Evolutionary conservation across 83 land plant species (phyloP), one percentile per base, ranked within the genome.

Genomic region (Diphasiastrum complanatum): DNA sequence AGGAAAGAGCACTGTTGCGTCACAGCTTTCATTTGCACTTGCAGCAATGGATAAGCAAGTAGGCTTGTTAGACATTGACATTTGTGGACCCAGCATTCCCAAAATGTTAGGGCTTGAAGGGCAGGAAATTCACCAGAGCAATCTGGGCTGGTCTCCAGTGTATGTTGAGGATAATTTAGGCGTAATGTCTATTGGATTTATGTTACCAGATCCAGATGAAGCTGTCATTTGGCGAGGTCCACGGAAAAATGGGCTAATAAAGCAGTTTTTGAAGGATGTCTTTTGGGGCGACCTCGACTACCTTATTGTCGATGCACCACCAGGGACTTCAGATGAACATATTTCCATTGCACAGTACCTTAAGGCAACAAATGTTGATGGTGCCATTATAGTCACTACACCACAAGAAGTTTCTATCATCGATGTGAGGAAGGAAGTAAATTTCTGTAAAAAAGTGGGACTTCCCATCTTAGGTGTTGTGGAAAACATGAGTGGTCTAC

Each of bases 21-120:
- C 99, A 23, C 99, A 93, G 45, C 79, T 93, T 8, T 68, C 91
- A 2, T 93, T 79, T 71, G 90, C 99, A 1, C 69, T 93, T 26
- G 96, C 99, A n/a, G 83, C 71, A 16, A 75, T 65, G 79, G 86
- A 85, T 37, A 79, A 81, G 71, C 91, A 93, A 65, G 92, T 89
- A 12, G 99, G 93, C 41, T 84, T 95, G 30, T 87, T 89, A 27
- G 99, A 89, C 66, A 95, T 95, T 47, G 97, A 95, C 61, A 95
- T 93, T 8, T 93, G 99, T 78, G 99, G 99, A 19, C 99, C 99
- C 1, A 93, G 99, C 68, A 85, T 89, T 25, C 99, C 99, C 1
- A 93, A 93, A 52, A 93, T 93, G 99, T 79, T 89, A 47, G 91
- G 96, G n/a, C 76, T 95, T 32, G 99, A 89, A 74, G 96, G 97